Evolutionary conservation across 768 basidiomycete genomes (phyloP), one percentile per base, ranked within the genome.

Genomic region (Cystofilobasidium bisporidii): DNA sequence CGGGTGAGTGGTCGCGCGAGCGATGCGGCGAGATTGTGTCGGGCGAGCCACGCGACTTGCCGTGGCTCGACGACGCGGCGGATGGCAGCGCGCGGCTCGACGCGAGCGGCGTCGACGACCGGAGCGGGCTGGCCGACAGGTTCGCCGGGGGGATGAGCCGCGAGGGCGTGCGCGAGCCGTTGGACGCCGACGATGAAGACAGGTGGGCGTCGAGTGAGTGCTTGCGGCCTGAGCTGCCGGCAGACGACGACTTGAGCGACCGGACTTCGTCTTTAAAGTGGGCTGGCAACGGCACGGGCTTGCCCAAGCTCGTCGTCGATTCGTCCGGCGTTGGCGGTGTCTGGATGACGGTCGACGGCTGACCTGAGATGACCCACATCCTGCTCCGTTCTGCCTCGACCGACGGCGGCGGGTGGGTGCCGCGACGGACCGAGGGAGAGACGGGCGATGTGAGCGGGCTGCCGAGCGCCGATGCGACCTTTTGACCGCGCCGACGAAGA

Each of bases 291-390:
- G 22, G 48, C 48, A 10, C 17, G 30, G 5, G 1, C 4, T 26
- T 32, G 26, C 28, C 1, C 2, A 32, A 28, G 53, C 14, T 43
- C 43, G 43, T 43, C 8, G 43, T 24, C 53, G 48, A 11, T 4
- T 4, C 22, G 22, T 56, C 53, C 4, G 26, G 53, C 15, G 53
- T 56, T 2, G 53, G 53, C 26, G 26, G 26, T 8, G 53, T 56
- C 53, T 17, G 6, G 15, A 32, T n/a, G 53, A 32, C 53, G 18
- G 30, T 20, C 1, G 53, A n/a, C 1, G 53, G 53, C 53, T 68
- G 61, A 2, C 61, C 60, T 4, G 61, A 57, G 60, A 68, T 56
- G 61, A 68, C 53, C 61, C 67, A 68, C 11, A 58, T 8, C 38
- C 56, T 50, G 32, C 55, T n/a, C 15, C 55, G 38, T 0, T 40